Percentiles rank a stretch among this genome's conserved stretches.
Conservation (phyloP, 768 basidiomycete species). For the Panaeolus papilionaceus region DNA sequence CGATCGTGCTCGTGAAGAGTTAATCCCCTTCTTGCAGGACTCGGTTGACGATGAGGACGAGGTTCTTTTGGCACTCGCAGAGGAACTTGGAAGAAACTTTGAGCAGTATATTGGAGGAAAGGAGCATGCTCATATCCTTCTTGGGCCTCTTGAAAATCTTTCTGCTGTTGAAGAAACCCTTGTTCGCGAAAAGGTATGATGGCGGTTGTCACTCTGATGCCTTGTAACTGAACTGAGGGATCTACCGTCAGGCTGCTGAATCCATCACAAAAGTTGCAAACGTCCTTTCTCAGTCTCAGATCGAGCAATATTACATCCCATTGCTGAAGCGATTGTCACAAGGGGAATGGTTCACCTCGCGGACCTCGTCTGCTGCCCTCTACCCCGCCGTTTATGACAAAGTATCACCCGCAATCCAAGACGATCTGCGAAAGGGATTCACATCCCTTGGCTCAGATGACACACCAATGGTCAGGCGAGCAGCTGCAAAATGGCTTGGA, state of each 20-base stretch:
- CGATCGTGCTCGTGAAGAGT: constrained; percentile 93
- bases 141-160: constrained; percentile 93
- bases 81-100: constrained; percentile 91
- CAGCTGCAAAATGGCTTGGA: constrained; percentile 95
- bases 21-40: constrained; percentile 96
- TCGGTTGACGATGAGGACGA: constrained; percentile 99
- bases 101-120: constrained; percentile 95
- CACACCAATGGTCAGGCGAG: constrained; percentile 97
- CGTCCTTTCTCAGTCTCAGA: constrained; percentile 76
- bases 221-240: constrained; percentile 21
- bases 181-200: constrained; percentile 91
- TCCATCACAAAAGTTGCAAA: constrained; percentile 90
- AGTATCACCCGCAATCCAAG: constrained; percentile 74
- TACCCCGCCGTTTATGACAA: constrained; percentile 90
- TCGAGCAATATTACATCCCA: constrained; percentile 92
- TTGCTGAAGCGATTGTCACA: constrained; percentile 86
- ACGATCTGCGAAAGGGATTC: constrained; percentile 89
- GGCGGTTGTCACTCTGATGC: constrained; percentile 12
- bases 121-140: constrained; percentile 83
- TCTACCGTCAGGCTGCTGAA: constrained; percentile 78
- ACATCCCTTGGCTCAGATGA: constrained; percentile 87
- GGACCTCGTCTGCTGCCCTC: constrained; percentile 94
- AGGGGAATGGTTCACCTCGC: constrained; percentile 99
- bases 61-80: constrained; percentile 92
- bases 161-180: constrained; percentile 98